A percentile compares a stretch with the other conserved stretches of the same genome.
phyloP scores from a whole-genome alignment of 352 stramenopile species.

The Globisporangium radiosum region DNA sequence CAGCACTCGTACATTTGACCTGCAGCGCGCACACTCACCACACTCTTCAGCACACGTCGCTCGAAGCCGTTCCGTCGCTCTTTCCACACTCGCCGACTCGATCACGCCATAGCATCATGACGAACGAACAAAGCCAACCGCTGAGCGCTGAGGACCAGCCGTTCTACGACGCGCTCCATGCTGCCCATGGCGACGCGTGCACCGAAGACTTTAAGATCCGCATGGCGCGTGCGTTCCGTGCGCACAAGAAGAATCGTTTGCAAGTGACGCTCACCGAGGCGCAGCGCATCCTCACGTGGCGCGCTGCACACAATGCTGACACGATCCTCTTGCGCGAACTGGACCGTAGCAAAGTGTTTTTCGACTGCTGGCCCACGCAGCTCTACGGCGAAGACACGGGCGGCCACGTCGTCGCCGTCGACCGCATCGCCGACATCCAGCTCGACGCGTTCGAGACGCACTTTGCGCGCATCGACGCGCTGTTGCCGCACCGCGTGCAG shows the following conservation, averaged over 20 bases:
- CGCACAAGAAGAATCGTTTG: slow-evolving; percentile 64
- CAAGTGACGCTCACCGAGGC: slow-evolving; percentile 55
- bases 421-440: slow-evolving; percentile 63
- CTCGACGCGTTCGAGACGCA: slow-evolving; percentile 51
- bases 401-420: slow-evolving; percentile 61
- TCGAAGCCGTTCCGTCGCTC: too few relatives aligned
- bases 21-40: background rate
- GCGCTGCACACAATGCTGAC: slow-evolving; percentile 37
- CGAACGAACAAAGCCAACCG: slow-evolving; percentile 42
- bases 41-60: background rate
- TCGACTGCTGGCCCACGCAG: slow-evolving; percentile 53
- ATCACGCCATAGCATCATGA: slow-evolving; percentile 16
- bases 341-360: slow-evolving; percentile 51
- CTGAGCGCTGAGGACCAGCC: slow-evolving; percentile 43
- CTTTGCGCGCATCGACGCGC: slow-evolving; percentile 44
- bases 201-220: slow-evolving; percentile 63
- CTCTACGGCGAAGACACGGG: slow-evolving; percentile 71
- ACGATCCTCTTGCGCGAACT: slow-evolving; percentile 43
- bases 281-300: slow-evolving; percentile 58
- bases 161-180: slow-evolving; percentile 53
- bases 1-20: background rate
- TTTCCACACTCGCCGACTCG: background rate
- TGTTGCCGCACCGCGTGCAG: slow-evolving; percentile 60
- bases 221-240: slow-evolving; percentile 47
- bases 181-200: slow-evolving; percentile 40